Base-by-base conservation (phyloP, 345 rosid genomes). In the Arabis alpina region DNA sequence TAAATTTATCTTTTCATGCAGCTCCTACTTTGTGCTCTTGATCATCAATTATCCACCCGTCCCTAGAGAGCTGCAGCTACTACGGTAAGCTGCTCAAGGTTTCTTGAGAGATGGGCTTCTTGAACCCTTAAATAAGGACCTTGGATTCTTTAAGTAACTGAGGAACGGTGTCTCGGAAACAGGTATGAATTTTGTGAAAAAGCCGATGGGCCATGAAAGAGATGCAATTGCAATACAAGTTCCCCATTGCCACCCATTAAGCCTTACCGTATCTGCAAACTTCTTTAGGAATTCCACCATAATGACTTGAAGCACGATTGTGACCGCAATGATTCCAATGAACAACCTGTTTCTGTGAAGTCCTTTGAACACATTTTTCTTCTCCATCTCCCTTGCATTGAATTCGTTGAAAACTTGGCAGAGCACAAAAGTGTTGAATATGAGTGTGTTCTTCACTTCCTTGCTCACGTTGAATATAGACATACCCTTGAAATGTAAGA, bases 381-480 rank as follows among this genome's bases (percentile, higher is more conserved):
- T 80, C 79, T 87, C 92, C 77, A 87, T 75, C 73, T 85, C 84
- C 80, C 92, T 83, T 37, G 86, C 81, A 37, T 87, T 87, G 80
- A 85, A 87, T 52, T 87, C 92, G 27, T 87, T 87, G 71, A 87
- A 83, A 61, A 87, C 90, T 71, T 85, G 88, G 73, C 86, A 85
- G 12, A 85, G 78, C 49, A 83, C 85, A 42, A 87, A 87, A 42
- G 79, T 82, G 65, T 87, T 87, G 80, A 87, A 85, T 69, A 87
- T 83, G 53, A 85, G 72, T 0, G 90, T 85, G 61, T 82, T 78
- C 10, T 85, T 85, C 54, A 80, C 84, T 58, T 72, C 65, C 63
- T 82, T 61, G 41, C 54, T 44, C 63, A 77, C 82, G 8, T 67
- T 71, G 59, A 85, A 83, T 63, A 85, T 71, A 59, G 84, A 74